Evolutionary conservation across 345 rosid genomes (phyloP).

Genomic region (Acer yangbiense): DNA sequence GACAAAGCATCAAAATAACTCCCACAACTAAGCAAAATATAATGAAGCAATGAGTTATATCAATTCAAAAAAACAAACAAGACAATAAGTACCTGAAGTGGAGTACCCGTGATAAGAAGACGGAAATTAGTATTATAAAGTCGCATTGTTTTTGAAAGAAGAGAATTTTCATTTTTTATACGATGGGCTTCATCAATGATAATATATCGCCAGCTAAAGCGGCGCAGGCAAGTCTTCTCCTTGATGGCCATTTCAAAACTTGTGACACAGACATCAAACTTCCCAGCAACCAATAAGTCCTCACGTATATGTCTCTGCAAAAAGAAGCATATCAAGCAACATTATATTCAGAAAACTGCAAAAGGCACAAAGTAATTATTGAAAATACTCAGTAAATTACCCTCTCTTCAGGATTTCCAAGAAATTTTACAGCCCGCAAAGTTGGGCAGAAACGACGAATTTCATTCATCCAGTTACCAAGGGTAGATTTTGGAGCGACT

Average conservation of each 20-base stretch:
- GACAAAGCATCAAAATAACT: background rate
- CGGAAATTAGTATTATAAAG: slow-evolving; percentile 85
- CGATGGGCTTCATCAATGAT: slow-evolving; percentile 99
- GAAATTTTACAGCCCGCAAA: slow-evolving; percentile 91
- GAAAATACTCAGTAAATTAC: slow-evolving; percentile 41
- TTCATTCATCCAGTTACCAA: slow-evolving; percentile 99
- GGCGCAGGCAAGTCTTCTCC: slow-evolving; percentile 86
- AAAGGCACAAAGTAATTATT: background rate
- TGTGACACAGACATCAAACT: slow-evolving; percentile 97
- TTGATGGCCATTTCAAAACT: slow-evolving; percentile 99
- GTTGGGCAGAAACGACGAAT: slow-evolving; percentile 94
- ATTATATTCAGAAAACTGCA: background rate
- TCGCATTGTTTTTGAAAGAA: slow-evolving; percentile 96
- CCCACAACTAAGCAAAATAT: background rate
- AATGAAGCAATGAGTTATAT: background rate
- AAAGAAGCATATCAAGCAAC: background rate
- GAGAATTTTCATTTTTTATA: slow-evolving; percentile 91
- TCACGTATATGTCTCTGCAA: slow-evolving; percentile 90
- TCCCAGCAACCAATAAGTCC: slow-evolving; percentile 88
- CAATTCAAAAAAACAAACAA: background rate
- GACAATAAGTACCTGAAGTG: slow-evolving; percentile 79
- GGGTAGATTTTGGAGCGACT: slow-evolving; percentile 99
- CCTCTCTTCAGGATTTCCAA: slow-evolving; percentile 98
- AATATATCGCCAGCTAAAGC: slow-evolving; percentile 98
- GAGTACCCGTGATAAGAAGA: slow-evolving; percentile 95